phyloP scores from a whole-genome alignment of 176 grass and related monocot genomes.

The Rhynchospora tenuis region DNA sequence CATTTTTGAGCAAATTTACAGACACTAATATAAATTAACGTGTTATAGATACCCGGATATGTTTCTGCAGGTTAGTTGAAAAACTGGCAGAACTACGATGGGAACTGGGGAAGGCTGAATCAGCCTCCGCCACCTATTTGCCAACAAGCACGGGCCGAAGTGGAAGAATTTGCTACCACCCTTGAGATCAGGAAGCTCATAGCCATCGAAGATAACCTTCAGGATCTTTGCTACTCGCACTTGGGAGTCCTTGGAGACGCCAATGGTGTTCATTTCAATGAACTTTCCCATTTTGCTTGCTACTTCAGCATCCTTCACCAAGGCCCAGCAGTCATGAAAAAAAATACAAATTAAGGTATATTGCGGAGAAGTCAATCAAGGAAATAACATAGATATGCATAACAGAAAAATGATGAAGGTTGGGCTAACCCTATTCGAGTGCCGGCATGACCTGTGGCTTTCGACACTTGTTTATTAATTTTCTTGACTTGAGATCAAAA shows the following conservation, averaged over 20 bases:
- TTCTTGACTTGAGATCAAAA: background rate
- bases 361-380: background rate
- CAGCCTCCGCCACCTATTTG: conserved; percentile 12
- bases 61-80: background rate
- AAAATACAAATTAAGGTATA: background rate
- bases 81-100: background rate
- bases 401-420: background rate
- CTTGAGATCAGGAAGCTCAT: conserved; percentile 18
- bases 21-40: background rate
- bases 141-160: conserved; percentile 8
- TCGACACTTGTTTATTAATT: conserved; percentile 57
- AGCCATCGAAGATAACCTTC: conserved; percentile 51
- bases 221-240: conserved; percentile 76
- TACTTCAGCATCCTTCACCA: conserved; percentile 62
- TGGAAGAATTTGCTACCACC: background rate
- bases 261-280: conserved; percentile 83
- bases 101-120: conserved; percentile 10
- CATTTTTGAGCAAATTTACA: background rate
- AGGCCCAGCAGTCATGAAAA: conserved; percentile 51
- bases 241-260: conserved; percentile 86
- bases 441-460: conserved; percentile 79
- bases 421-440: conserved; percentile 58
- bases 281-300: conserved; percentile 71
- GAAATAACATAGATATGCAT: background rate
- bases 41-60: conserved; percentile 16